phyloP scores from a whole-genome alignment of 345 rosid genomes.

The Eucalyptus viminalis region DNA sequence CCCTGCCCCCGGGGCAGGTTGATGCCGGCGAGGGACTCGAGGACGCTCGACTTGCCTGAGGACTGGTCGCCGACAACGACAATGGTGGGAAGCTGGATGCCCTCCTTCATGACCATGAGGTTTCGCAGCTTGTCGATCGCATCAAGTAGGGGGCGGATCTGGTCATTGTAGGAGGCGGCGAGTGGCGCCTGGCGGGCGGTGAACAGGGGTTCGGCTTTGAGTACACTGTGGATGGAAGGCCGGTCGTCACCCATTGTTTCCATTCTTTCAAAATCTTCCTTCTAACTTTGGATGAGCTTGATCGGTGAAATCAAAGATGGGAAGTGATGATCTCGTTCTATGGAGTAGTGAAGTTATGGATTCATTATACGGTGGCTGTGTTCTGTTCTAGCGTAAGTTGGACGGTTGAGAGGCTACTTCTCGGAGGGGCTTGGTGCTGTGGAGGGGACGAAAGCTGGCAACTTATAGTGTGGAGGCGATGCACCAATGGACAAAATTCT shows the following conservation, averaged over 20 bases:
- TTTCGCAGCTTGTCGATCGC: conserved; percentile 30
- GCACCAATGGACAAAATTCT: background rate
- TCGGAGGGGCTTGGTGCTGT: background rate
- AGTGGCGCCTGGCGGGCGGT: background rate
- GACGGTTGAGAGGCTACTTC: background rate
- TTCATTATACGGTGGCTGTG: background rate
- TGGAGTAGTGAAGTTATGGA: background rate
- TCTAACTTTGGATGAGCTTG: background rate
- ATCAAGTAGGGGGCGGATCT: conserved; percentile 39
- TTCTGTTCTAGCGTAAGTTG: background rate
- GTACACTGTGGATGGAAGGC: no score
- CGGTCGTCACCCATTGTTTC: background rate
- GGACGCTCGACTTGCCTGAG: conserved; percentile 42
- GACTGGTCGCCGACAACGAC: conserved; percentile 52
- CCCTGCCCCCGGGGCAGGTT: background rate
- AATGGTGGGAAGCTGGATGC: conserved; percentile 45
- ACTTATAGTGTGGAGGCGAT: background rate
- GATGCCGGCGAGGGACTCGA: conserved; percentile 38
- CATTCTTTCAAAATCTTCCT: background rate
- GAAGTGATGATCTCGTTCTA: background rate
- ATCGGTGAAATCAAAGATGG: background rate
- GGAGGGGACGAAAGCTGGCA: background rate
- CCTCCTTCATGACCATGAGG: conserved; percentile 25
- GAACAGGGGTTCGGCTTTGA: background rate
- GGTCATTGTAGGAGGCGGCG: conserved; percentile 24